Evolutionary conservation across 225 moss, liverwort and hornwort genomes (phyloP), one percentile per base, ranked within the genome.

Genomic region (Antitrichia curtipendula): DNA sequence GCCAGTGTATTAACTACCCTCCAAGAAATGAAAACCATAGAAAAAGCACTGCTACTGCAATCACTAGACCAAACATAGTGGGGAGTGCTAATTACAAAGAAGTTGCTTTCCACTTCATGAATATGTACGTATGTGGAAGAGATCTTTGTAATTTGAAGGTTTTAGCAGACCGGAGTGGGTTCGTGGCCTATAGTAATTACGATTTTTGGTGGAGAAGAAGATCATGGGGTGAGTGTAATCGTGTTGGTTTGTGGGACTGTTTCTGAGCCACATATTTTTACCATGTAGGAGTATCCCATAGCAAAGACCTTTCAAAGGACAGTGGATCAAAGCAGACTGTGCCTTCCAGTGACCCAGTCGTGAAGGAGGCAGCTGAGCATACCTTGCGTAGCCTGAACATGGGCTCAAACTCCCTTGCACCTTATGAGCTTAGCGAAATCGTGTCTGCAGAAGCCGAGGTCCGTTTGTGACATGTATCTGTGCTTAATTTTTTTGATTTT

Each of bases 381-480:
- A 88, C 94, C 25, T 10, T 95, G 71, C 81, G 57, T 61, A 87
- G 45, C 69, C 89, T 95, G 82, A 94, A 95, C 86, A 63, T n/a
- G 80, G 69, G 87, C 80, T 95, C 95, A 32, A 95, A 95, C 86
- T 95, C 95, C 63, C 91, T 95, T 20, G 81, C 85, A 19, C n/a
- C 90, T 20, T 95, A 90, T 90, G 87, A 92, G 90, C 95, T 95
- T 88, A 92, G 82, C 89, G 90, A 93, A 90, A 84, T 95, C 82
- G 91, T 95, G 84, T 94, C 95, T 80, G 95, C 95, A n/a, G 92
- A 94, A 90, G 94, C 94, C 69, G 95, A 94, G 94, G 95, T 94
- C 87, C 52, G 90, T 88, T 29, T 80, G 83, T 91, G 40, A 60
- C 83, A 86, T 61, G 50, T 56, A 14, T 82, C 52, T 71, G 58